These are phyloP conservation scores for Aspergillus heteromorphus DNA, from an alignment of 495 filamentous ascomycete genomes.

Conservation along the genomic window DNA sequence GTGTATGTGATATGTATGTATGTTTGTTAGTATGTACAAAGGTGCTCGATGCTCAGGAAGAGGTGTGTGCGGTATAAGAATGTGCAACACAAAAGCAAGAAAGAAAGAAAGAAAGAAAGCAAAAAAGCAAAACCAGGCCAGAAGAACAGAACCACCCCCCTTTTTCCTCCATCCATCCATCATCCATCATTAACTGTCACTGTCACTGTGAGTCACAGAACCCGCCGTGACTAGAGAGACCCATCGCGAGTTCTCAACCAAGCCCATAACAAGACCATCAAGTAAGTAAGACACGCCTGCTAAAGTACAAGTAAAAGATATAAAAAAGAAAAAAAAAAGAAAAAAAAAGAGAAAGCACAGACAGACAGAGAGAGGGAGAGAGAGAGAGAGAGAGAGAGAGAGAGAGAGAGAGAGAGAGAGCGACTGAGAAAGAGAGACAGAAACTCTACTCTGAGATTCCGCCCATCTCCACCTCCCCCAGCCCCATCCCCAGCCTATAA, in stretches of 20 bases:
- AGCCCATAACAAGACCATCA: not conserved
- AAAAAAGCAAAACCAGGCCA: not conserved
- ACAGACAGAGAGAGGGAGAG: too few relatives aligned
- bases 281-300: not conserved
- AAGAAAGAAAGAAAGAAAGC: not conserved
- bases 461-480: slow-evolving; percentile 12
- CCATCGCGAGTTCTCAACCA: not conserved
- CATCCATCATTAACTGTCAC: not conserved
- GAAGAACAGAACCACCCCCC: not conserved
- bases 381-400: too few relatives aligned
- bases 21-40: not conserved
- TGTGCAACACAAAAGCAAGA: too few relatives aligned
- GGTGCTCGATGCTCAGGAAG: not conserved
- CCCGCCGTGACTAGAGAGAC: too few relatives aligned
- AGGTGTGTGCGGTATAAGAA: not conserved
- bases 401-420: too few relatives aligned
- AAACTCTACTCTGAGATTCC: too few relatives aligned
- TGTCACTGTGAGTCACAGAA: not conserved
- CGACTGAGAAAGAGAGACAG: too few relatives aligned
- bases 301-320: not conserved
- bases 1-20: not conserved
- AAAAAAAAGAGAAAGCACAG: too few relatives aligned
- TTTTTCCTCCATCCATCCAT: not conserved
- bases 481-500: slow-evolving; percentile 1
- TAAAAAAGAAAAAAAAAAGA: not conserved